A percentile compares a stretch with the other conserved stretches of the same genome.
phyloP scores from a whole-genome alignment of 2,329 filamentous ascomycete species.

The Penicillium sp. region DNA sequence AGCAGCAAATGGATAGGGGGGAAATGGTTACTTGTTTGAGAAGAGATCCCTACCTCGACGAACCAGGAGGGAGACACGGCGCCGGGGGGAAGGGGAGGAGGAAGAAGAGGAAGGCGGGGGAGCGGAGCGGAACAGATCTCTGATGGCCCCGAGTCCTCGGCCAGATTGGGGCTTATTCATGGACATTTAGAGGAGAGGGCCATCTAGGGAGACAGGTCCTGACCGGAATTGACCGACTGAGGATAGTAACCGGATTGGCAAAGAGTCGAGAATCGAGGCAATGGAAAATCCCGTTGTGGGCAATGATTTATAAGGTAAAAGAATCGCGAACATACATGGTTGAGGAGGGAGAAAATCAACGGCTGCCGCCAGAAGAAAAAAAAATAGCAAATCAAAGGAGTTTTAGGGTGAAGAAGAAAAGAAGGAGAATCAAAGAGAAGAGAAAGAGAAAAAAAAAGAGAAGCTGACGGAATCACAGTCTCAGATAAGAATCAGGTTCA shows the following conservation, averaged over 20 bases:
- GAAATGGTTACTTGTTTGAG: constrained; percentile 38
- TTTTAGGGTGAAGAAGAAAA: not conserved
- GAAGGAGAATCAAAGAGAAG: not conserved
- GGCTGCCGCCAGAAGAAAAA: not conserved
- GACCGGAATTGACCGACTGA: constrained; percentile 18
- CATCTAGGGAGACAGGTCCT: constrained; percentile 35
- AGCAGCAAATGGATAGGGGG: constrained; percentile 10
- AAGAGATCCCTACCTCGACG: constrained; percentile 43
- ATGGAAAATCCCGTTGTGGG: constrained; percentile 13
- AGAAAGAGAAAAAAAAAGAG: not conserved
- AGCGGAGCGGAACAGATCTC: constrained; percentile 39
- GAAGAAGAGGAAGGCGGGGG: constrained; percentile 31
- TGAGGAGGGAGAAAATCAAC: constrained; percentile 4
- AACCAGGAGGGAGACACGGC: constrained; percentile 37
- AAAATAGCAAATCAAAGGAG: not conserved
- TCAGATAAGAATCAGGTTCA: not conserved
- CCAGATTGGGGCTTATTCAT: constrained; percentile 39
- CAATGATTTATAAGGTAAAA: constrained; percentile 31
- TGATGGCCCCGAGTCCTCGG: constrained; percentile 38
- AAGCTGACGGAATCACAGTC: not conserved
- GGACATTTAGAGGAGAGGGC: constrained; percentile 39
- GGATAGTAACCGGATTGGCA: not conserved
- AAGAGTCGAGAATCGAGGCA: not conserved
- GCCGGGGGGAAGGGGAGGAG: constrained; percentile 34
- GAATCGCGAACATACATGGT: constrained; percentile 30